phyloP scores from a whole-genome alignment of 2,329 filamentous ascomycete species.

The Claviceps digitariae region DNA sequence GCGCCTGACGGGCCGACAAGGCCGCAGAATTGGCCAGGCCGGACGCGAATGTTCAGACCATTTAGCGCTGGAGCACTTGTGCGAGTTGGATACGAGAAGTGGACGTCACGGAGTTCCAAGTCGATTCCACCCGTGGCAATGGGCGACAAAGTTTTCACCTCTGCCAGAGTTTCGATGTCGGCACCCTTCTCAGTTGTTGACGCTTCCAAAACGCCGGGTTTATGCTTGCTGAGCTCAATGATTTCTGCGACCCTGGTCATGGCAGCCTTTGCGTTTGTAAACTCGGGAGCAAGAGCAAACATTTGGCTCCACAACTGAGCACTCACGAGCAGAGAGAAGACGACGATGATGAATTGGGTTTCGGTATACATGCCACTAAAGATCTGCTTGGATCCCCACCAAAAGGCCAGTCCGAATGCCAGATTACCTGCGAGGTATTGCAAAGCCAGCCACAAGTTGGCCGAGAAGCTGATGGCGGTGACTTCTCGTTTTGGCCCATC shows the following conservation, averaged over 20 bases:
- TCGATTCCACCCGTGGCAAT: slow-evolving; percentile 36
- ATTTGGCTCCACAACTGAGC: slow-evolving; percentile 44
- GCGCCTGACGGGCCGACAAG: slow-evolving; percentile 32
- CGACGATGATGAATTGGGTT: slow-evolving; percentile 60
- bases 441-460: slow-evolving; percentile 47
- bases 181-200: neutral
- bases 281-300: slow-evolving; percentile 49
- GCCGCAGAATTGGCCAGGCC: slow-evolving; percentile 2
- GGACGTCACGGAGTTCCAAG: slow-evolving; percentile 5
- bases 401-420: slow-evolving; percentile 64
- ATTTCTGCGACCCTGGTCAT: slow-evolving; percentile 1
- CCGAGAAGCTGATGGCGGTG: slow-evolving; percentile 28
- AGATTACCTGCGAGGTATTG: slow-evolving; percentile 49
- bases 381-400: slow-evolving; percentile 65
- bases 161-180: slow-evolving; percentile 11
- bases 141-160: neutral
- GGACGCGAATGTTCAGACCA: neutral
- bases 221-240: neutral
- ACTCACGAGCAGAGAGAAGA: slow-evolving; percentile 45
- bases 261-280: slow-evolving; percentile 9
- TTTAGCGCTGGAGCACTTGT: neutral
- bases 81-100: slow-evolving; percentile 5
- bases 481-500: slow-evolving; percentile 39
- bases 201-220: neutral
- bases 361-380: slow-evolving; percentile 48